Percentiles rank a stretch among this genome's conserved stretches.
phyloP scores from a whole-genome alignment of 2,329 filamentous ascomycete species.

The Paecilomyces sp. region DNA sequence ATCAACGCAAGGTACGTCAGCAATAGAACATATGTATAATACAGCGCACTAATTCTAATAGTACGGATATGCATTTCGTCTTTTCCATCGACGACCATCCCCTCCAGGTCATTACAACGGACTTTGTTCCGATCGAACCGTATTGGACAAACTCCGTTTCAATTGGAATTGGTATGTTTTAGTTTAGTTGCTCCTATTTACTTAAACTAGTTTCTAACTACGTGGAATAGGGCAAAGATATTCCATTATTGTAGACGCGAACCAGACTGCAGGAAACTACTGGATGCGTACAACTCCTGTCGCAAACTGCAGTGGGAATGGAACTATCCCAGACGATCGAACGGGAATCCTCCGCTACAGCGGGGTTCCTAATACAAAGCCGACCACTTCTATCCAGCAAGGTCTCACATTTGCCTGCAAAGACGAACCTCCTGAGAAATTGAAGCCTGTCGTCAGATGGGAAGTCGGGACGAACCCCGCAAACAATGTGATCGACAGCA shows the following conservation, averaged over 20 bases:
- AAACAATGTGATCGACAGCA: constrained; percentile 11
- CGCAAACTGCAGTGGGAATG: neutral
- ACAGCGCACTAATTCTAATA: constrained; percentile 41
- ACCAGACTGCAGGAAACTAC: constrained; percentile 2
- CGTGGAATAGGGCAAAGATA: constrained; percentile 5
- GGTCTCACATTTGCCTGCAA: constrained; percentile 10
- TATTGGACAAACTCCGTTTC: constrained; percentile 7
- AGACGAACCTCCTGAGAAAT: constrained; percentile 17
- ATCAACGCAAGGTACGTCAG: constrained; percentile 22
- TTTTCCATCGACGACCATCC: constrained; percentile 22
- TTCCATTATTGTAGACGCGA: constrained; percentile 17
- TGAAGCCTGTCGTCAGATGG: constrained; percentile 20
- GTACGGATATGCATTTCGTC: constrained; percentile 9
- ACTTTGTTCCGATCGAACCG: constrained; percentile 21
- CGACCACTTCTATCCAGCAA: neutral
- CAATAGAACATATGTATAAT: constrained; percentile 35
- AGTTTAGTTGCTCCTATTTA: neutral
- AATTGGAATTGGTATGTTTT: constrained; percentile 8
- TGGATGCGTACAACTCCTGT: constrained; percentile 3
- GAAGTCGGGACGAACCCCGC: constrained; percentile 10
- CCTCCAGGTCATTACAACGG: constrained; percentile 17
- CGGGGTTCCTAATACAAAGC: neutral
- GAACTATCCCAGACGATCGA: neutral
- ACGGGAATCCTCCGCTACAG: constrained; percentile 2
- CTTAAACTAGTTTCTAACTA: neutral